Percentiles rank a stretch among this genome's conserved stretches.
Evolutionary conservation across 805 yeast genomes (phyloP).

Genomic region (Candida germanica): DNA sequence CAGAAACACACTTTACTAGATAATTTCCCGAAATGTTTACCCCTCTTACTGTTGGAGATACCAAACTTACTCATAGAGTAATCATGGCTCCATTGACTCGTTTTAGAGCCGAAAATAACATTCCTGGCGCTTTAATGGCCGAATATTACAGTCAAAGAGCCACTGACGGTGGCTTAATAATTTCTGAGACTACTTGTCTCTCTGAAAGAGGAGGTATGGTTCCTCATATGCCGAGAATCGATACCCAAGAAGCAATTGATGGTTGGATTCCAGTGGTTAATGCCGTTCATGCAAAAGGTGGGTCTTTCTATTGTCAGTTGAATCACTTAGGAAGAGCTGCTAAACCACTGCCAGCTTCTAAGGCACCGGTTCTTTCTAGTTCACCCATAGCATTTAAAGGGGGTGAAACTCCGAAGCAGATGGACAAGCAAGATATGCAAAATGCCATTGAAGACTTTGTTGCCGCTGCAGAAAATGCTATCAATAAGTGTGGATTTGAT

Average conservation of each 20-base stretch:
- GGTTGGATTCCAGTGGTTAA: constrained; percentile 49
- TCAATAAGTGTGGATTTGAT: constrained; percentile 25
- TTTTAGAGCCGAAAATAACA: constrained; percentile 10
- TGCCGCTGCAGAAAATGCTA: constrained; percentile 17
- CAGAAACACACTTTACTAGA: no score
- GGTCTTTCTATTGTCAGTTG: constrained; percentile 46
- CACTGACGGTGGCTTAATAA: constrained; percentile 28
- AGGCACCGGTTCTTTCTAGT: background rate
- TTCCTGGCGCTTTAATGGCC: constrained; percentile 12
- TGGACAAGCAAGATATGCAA: constrained; percentile 19
- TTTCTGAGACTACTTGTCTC: constrained; percentile 32
- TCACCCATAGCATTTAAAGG: background rate
- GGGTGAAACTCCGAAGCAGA: background rate
- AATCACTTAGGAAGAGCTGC: constrained; percentile 51
- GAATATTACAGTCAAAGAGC: constrained; percentile 31
- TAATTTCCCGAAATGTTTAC: no score
- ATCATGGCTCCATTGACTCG: constrained; percentile 14
- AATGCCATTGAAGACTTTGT: constrained; percentile 16
- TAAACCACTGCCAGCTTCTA: constrained; percentile 11
- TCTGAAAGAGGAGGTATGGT: constrained; percentile 38
- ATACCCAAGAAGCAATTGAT: constrained; percentile 43
- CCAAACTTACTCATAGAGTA: constrained; percentile 8
- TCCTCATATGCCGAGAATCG: constrained; percentile 46
- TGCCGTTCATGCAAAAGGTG: constrained; percentile 42
- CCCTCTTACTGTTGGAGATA: constrained; percentile 8